phyloP scores from a whole-genome alignment of 495 filamentous ascomycete species.

The Penicillium canescens region DNA sequence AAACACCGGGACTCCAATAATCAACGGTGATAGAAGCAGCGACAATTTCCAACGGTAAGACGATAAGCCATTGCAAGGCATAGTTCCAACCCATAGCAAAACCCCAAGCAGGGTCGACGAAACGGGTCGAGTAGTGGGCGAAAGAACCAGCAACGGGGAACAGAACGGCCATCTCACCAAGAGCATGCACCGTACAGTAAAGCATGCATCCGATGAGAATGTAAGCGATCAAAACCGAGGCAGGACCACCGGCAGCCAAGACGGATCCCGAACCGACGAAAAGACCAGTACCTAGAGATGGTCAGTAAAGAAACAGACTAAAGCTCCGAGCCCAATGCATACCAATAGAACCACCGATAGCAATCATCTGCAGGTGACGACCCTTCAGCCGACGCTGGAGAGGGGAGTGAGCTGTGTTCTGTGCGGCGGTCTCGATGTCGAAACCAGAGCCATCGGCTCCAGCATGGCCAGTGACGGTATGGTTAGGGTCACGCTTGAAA shows the following conservation, averaged over 20 bases:
- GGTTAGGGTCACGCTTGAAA: constrained; percentile 78
- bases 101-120: constrained; percentile 93
- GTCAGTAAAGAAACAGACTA: not conserved
- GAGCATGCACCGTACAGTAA: constrained; percentile 86
- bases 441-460: constrained; percentile 64
- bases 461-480: constrained; percentile 54
- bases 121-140: constrained; percentile 87
- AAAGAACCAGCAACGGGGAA: constrained; percentile 94
- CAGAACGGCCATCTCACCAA: constrained; percentile 89
- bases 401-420: constrained; percentile 73
- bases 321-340: constrained; percentile 16
- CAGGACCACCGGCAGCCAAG: constrained; percentile 78
- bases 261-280: constrained; percentile 87
- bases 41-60: constrained; percentile 87
- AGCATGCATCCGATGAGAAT: constrained; percentile 83
- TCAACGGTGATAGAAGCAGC: constrained; percentile 85
- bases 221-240: constrained; percentile 81
- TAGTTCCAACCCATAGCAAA: constrained; percentile 99
- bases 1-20: constrained; percentile 72
- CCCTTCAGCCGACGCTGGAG: constrained; percentile 77
- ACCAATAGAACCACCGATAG: constrained; percentile 94
- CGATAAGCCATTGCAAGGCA: constrained; percentile 88
- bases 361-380: constrained; percentile 94
- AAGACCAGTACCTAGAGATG: constrained; percentile 71
- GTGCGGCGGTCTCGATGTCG: constrained; percentile 73